These are phyloP conservation scores for Ophioceras dolichostomum DNA, from an alignment of 2,329 filamentous ascomycete species.

Conservation along the genomic window DNA sequence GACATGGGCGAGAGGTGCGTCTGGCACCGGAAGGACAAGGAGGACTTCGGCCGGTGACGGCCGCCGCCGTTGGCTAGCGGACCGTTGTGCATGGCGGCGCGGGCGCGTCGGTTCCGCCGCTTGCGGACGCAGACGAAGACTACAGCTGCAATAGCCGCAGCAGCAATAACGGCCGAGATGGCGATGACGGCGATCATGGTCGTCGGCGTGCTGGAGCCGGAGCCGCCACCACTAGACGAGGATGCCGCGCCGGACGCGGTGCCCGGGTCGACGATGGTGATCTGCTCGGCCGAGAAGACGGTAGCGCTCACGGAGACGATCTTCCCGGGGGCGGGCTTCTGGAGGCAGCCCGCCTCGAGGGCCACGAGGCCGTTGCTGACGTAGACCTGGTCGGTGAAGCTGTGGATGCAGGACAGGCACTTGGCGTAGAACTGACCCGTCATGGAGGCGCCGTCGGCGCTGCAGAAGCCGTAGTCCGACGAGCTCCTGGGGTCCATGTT, in stretches of 20 bases:
- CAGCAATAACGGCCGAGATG: conserved; percentile 22
- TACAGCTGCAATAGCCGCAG: conserved; percentile 25
- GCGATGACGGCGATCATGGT: conserved; percentile 31
- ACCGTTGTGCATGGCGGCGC: conserved; percentile 12
- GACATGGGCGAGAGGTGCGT: conserved; percentile 25
- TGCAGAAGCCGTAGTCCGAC: conserved; percentile 35
- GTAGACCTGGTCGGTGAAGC: conserved; percentile 1
- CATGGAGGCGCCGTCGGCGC: conserved; percentile 23
- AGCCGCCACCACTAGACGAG: conserved; percentile 4
- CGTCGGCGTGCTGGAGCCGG: conserved; percentile 16
- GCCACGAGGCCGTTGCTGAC: conserved; percentile 31
- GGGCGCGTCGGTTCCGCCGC: conserved; percentile 22
- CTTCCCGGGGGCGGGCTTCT: conserved; percentile 23
- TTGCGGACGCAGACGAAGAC: conserved; percentile 33
- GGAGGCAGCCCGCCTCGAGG: conserved; percentile 36
- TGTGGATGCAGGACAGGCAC: conserved; percentile 33
- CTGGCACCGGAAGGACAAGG: conserved; percentile 39
- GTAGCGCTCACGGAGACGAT: conserved; percentile 16
- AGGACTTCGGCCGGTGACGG: conserved; percentile 25
- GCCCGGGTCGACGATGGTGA: conserved; percentile 22
- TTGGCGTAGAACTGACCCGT: conserved; percentile 19
- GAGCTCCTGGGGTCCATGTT: conserved; percentile 19
- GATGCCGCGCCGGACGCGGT: conserved; percentile 3
- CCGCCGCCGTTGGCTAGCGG: conserved; percentile 4
- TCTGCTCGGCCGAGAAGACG: conserved; percentile 12